Evolutionary conservation across 1,139 yeast genomes (phyloP).

Genomic region (Blastobotrys aristatus): DNA sequence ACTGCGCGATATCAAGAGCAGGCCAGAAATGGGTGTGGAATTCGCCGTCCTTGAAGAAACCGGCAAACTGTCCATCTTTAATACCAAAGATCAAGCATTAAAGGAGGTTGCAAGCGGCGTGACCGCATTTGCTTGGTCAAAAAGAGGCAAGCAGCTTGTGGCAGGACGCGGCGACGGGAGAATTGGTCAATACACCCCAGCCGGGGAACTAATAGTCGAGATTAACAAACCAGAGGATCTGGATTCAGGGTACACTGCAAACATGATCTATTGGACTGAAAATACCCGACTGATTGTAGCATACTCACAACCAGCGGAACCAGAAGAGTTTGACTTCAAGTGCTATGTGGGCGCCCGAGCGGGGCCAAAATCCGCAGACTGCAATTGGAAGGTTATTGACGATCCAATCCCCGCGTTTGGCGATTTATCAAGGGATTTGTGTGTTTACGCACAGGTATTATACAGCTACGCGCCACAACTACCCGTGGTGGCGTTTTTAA

Average conservation of each 20-base stretch:
- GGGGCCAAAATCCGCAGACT: conserved; percentile 1
- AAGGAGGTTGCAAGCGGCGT: conserved; percentile 21
- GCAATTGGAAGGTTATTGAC: conserved; percentile 33
- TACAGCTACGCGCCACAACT: conserved; percentile 41
- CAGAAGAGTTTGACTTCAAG: conserved; percentile 11
- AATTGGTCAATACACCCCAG: conserved; percentile 24
- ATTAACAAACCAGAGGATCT: conserved; percentile 23
- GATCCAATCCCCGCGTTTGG: conserved; percentile 61
- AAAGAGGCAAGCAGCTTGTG: conserved; percentile 33
- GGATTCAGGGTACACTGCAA: conserved; percentile 9
- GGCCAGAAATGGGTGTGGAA: conserved; percentile 22
- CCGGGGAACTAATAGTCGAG: conserved; percentile 20
- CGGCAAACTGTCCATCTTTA: conserved; percentile 20
- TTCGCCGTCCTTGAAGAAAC: conserved; percentile 25
- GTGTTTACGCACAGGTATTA: conserved; percentile 45
- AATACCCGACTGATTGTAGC: conserved; percentile 1
- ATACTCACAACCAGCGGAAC: conserved; percentile 3
- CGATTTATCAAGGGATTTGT: conserved; percentile 44
- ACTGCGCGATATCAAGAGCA: conserved; percentile 17
- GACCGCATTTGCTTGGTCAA: conserved; percentile 33
- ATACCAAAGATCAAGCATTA: conserved; percentile 10
- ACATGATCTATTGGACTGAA: conserved; percentile 4
- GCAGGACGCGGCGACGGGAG: conserved; percentile 27
- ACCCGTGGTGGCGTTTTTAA: conserved; percentile 40
- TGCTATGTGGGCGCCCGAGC: conserved; percentile 9